phyloP scores from a whole-genome alignment of 139 green algal genomes.

The Mychonastes homosphaera region DNA sequence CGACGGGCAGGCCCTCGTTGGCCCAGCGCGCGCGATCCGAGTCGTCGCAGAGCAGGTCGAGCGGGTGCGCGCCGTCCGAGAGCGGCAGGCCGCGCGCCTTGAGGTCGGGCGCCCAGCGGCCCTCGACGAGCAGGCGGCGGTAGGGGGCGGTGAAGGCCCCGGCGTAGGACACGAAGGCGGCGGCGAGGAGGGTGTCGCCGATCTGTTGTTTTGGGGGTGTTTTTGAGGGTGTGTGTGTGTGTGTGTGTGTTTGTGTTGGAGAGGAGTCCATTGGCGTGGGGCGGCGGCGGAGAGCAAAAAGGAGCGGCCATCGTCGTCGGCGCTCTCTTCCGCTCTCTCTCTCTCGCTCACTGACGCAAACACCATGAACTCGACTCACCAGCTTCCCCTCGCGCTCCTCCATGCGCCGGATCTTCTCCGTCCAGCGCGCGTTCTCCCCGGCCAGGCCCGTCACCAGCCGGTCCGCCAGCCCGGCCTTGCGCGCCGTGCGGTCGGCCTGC shows the following conservation, averaged over 20 bases:
- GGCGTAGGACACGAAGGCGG: conserved; percentile 79
- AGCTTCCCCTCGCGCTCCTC: conserved; percentile 35
- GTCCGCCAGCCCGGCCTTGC: conserved; percentile 74
- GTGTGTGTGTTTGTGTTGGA: no score
- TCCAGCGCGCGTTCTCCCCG: conserved; percentile 80
- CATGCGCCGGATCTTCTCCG: conserved; percentile 60
- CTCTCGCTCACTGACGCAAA: no score
- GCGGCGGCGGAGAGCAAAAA: no score
- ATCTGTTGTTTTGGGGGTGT: no score
- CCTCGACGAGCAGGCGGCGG: conserved; percentile 47
- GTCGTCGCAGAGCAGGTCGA: conserved; percentile 52
- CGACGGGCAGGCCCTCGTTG: conserved; percentile 73
- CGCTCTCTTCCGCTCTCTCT: no score
- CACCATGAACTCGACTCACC: conserved; percentile 27
- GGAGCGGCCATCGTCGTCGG: no score
- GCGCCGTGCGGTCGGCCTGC: conserved; percentile 69
- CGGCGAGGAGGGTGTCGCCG: conserved; percentile 70
- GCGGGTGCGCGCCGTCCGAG: conserved; percentile 24
- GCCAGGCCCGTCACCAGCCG: conserved; percentile 80
- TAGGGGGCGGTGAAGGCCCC: conserved; percentile 77
- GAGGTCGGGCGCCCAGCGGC: conserved; percentile 72
- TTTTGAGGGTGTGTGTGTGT: no score
- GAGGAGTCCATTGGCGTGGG: no score
- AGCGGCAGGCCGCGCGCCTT: conserved; percentile 56
- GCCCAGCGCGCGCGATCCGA: conserved; percentile 60